Evolutionary conservation across 1,284 basidiomycete species (phyloP).

Genomic region (Trichosporon ovoides): DNA sequence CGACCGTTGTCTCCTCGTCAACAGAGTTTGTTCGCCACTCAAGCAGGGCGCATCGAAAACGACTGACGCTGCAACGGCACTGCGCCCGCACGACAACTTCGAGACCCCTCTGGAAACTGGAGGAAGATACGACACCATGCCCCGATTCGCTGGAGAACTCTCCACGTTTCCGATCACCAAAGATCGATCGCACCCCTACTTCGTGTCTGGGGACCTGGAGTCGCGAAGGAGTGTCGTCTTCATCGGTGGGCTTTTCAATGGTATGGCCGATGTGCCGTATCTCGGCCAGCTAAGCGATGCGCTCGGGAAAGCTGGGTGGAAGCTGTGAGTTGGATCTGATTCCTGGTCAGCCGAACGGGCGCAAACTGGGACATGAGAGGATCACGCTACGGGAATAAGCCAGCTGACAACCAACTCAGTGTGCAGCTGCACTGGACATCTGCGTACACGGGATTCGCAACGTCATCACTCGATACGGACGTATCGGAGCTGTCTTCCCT

Average conservation of each 20-base stretch:
- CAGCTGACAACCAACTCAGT: conserved; percentile 21
- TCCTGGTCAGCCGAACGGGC: no score
- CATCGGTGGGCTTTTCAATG: conserved; percentile 46
- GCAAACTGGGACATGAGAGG: no score
- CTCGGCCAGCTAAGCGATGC: conserved; percentile 26
- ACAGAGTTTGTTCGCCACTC: no score
- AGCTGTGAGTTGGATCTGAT: conserved; percentile 34
- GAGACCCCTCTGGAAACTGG: not conserved
- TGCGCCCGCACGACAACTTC: not conserved
- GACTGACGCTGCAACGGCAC: no score
- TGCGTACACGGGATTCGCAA: conserved; percentile 41
- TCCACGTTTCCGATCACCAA: conserved; percentile 4
- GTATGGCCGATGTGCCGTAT: conserved; percentile 40
- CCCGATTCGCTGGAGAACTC: conserved; percentile 4
- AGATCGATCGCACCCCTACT: conserved; percentile 29
- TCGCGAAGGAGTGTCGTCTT: conserved; percentile 37
- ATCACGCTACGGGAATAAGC: no score
- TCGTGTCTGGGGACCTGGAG: conserved; percentile 34
- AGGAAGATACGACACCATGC: not conserved
- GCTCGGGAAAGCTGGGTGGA: conserved; percentile 37
- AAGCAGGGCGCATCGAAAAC: no score
- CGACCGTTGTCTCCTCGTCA: not conserved
- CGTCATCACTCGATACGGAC: conserved; percentile 37
- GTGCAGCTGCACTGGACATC: conserved; percentile 45
- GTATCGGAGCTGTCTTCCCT: conserved; percentile 36